Evolutionary conservation across 805 yeast genomes (phyloP).

Genomic region (Lachancea thermotolerans): DNA sequence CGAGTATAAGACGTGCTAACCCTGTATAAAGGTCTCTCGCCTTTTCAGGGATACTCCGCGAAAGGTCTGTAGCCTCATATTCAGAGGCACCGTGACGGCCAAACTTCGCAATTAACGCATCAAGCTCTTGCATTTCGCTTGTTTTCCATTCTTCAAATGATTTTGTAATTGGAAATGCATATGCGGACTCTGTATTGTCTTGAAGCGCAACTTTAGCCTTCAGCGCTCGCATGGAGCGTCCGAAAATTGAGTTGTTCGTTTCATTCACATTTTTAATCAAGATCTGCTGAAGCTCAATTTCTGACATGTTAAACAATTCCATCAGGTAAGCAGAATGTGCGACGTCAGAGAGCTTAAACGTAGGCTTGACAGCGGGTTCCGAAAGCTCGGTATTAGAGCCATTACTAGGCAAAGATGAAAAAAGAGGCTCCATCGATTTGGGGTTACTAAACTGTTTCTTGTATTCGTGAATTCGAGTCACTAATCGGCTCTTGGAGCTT

Average conservation of each 20-base stretch:
- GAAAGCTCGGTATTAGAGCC: not conserved
- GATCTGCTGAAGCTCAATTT: constrained; percentile 47
- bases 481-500: constrained; percentile 12
- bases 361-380: constrained; percentile 33
- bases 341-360: constrained; percentile 50
- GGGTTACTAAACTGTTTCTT: constrained; percentile 23
- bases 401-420: not conserved
- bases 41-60: constrained; percentile 35
- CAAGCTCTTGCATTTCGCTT: constrained; percentile 31
- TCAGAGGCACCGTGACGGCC: not conserved
- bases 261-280: constrained; percentile 29
- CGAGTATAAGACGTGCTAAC: constrained; percentile 39
- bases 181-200: not conserved
- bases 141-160: constrained; percentile 39
- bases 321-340: constrained; percentile 44
- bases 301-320: constrained; percentile 44
- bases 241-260: not conserved
- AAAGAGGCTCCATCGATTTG: constrained; percentile 15
- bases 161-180: constrained; percentile 29
- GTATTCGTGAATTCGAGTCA: constrained; percentile 39
- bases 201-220: constrained; percentile 10
- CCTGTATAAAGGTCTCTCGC: constrained; percentile 36
- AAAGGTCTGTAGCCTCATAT: not conserved
- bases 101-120: constrained; percentile 24
- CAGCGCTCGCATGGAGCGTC: not conserved